These are phyloP conservation scores for Boletus barrowsii DNA, from an alignment of 768 basidiomycete species.

Conservation along the genomic window DNA sequence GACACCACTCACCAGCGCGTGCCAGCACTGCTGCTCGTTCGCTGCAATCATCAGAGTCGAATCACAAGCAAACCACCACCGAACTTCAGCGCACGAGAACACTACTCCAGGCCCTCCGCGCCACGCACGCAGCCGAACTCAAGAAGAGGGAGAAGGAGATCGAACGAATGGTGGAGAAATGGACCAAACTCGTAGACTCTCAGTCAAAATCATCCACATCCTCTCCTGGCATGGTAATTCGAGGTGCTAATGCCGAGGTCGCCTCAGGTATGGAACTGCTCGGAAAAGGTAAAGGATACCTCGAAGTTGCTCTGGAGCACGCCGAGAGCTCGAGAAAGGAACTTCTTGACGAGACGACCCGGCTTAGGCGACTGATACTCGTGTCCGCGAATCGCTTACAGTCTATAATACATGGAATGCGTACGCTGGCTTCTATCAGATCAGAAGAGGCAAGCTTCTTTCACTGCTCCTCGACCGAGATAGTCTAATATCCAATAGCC, in stretches of 20 bases:
- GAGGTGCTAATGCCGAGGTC: conserved; percentile 50
- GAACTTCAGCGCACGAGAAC: conserved; percentile 75
- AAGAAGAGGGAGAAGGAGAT: conserved; percentile 82
- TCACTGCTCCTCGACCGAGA: not conserved
- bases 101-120: conserved; percentile 63
- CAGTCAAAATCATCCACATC: conserved; percentile 56
- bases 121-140: conserved; percentile 65
- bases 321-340: conserved; percentile 64
- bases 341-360: conserved; percentile 62
- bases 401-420: conserved; percentile 47
- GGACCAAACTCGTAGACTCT: conserved; percentile 65
- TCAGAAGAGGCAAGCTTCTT: conserved; percentile 45
- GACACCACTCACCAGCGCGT: conserved; percentile 5
- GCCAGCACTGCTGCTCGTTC: conserved; percentile 50
- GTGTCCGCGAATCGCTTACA: conserved; percentile 65
- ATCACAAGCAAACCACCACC: conserved; percentile 65
- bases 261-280: conserved; percentile 43
- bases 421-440: conserved; percentile 36
- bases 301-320: conserved; percentile 70
- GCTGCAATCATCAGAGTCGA: conserved; percentile 56
- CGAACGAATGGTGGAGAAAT: conserved; percentile 71
- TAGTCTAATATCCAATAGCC: conserved; percentile 35
- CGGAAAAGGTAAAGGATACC: conserved; percentile 50
- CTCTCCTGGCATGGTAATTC: conserved; percentile 49
- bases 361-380: conserved; percentile 58